Evolutionary conservation across 495 filamentous ascomycete genomes (phyloP), one percentile per base, ranked within the genome.

Genomic region (Aspergillus steynii): DNA sequence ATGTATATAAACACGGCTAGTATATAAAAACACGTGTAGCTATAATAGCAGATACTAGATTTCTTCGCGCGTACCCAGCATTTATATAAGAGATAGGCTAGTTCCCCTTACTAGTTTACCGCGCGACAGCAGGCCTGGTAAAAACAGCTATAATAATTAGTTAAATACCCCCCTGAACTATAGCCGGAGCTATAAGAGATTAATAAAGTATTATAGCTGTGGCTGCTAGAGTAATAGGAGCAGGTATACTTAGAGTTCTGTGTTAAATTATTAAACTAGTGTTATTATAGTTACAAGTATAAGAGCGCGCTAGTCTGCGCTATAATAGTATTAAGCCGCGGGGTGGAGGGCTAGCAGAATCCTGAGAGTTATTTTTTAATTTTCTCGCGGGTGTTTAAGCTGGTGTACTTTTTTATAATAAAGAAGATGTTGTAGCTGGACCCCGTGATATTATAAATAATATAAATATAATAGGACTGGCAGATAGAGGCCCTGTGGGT

Each of bases 61-160:
- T 65, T 65, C 55, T 63, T 68, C 32, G 51, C 60, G 9, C 58
- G 55, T 20, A 68, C 60, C 15, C 50, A 66, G 58, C n/a, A n/a
- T n/a, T n/a, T n/a, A n/a, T n/a, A n/a, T n/a, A n/a, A n/a, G n/a
- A n/a, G n/a, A n/a, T n/a, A n/a, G n/a, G n/a, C n/a, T n/a, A n/a
- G n/a, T n/a, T n/a, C n/a, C n/a, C n/a, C n/a, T n/a, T n/a, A n/a
- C n/a, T n/a, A n/a, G n/a, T n/a, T n/a, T n/a, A n/a, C n/a, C n/a
- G n/a, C n/a, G n/a, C n/a, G n/a, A n/a, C n/a, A n/a, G n/a, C n/a
- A n/a, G n/a, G n/a, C n/a, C n/a, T n/a, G n/a, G n/a, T n/a, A n/a
- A n/a, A n/a, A n/a, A n/a, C n/a, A n/a, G n/a, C n/a, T n/a, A n/a
- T n/a, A n/a, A n/a, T n/a, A n/a, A n/a, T n/a, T n/a, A n/a, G n/a